Base-by-base conservation (phyloP, 176 grass and related monocot genomes). In the Cenchrus americanus region DNA sequence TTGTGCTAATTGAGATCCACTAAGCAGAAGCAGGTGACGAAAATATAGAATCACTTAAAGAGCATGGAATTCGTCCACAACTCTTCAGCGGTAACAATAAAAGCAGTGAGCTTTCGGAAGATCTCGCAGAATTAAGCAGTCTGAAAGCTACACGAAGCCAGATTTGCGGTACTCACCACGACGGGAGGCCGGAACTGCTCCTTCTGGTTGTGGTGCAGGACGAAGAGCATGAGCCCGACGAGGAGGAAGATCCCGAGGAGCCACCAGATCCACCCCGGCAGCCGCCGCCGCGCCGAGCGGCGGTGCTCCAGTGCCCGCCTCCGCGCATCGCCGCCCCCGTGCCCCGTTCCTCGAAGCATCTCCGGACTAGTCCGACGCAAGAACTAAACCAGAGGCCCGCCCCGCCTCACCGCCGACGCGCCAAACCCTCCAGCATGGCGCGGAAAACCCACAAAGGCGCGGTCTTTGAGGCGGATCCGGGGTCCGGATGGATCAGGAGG, bases 201-300 rank as follows among this genome's bases (percentile, higher is more conserved):
- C 87, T 87, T 92, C 37, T 94, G 94, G 67, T 87, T 93, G 80
- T 99, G 97, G 76, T 99, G 97, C 44, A 99, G 87, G 82, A 92
- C 84, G 66, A 99, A 99, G 58, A 99, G 93, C 81, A 99, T 69
- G 73, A 99, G 73, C 51, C 89, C 96, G 26, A 90, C 84, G 11
- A 94, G 14, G 57, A 96, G 75, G 78, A 94, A 96, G 57, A 96
- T 87, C 87, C 89, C 93, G 75, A 99, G 78, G 49, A 99, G 84
- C 80, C 71, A 90, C 93, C 96, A 99, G 91, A 92, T 99, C 96
- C 96, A 94, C 18, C 76, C 87, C 2, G 93, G 75, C 63, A 96
- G 60, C 86, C 89, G 76, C 74, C 93, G 83, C 47, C 91, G 87
- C 71, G 87, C 73, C 49, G 81, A 86, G 14, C 96, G 96, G 51